Evolutionary conservation across 257 asterid genomes (phyloP).

Genomic region (Rauvolfia tetraphylla): DNA sequence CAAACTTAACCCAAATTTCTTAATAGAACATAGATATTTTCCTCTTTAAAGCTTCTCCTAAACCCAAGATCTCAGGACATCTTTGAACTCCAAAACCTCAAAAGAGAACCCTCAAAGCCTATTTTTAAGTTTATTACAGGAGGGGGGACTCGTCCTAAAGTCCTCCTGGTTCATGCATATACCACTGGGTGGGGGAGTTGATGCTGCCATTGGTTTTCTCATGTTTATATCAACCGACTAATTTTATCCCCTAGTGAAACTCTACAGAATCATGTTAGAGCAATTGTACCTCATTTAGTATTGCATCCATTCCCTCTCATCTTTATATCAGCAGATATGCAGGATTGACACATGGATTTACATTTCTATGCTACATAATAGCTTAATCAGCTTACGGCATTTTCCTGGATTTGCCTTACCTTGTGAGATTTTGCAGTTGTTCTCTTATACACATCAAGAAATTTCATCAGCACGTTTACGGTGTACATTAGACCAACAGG

Average conservation of each 20-base stretch:
- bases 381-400: neutral
- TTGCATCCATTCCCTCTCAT: neutral
- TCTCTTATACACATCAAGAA: neutral
- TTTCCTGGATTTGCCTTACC: neutral
- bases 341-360: neutral
- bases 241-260: neutral
- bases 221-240: too few species aligned
- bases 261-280: neutral
- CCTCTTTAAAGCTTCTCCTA: too few species aligned
- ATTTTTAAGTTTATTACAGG: neutral
- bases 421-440: neutral
- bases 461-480: neutral
- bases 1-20: too few species aligned
- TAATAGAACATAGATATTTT: too few species aligned
- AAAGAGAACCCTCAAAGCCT: neutral
- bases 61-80: too few species aligned
- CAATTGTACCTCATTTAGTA: neutral
- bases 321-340: neutral
- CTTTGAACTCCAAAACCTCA: too few species aligned
- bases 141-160: neutral
- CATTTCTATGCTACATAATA: neutral
- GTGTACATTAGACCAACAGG: neutral
- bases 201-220: neutral
- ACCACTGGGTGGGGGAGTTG: neutral
- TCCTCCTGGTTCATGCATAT: neutral